Percentiles rank a stretch among this genome's conserved stretches.
Evolutionary conservation across 345 rosid species (phyloP).

Genomic region (Reutealis trisperma): DNA sequence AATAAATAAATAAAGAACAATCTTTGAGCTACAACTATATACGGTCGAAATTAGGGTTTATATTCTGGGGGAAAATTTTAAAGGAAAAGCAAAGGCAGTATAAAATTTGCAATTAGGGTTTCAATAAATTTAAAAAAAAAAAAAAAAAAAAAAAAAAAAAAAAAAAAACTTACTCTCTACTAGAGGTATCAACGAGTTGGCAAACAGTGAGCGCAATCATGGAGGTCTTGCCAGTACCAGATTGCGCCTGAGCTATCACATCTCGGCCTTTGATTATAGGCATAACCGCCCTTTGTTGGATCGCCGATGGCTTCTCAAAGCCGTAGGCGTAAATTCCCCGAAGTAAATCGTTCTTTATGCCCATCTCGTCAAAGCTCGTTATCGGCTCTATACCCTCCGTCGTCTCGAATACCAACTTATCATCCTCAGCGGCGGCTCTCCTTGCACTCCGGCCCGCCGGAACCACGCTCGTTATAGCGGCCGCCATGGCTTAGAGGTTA

Average conservation of each 20-base stretch:
- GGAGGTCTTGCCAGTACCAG: constrained; percentile 97
- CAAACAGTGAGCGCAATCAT: constrained; percentile 97
- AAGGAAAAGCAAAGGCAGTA: background rate
- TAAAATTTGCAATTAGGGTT: constrained; percentile 29
- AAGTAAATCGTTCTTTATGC: constrained; percentile 70
- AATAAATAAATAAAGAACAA: no score
- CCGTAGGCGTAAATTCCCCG: constrained; percentile 89
- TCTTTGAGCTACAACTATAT: background rate
- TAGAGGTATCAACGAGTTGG: constrained; percentile 70
- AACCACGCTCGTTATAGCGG: constrained; percentile 21
- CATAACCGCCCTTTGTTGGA: constrained; percentile 94
- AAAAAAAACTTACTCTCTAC: constrained; percentile 59
- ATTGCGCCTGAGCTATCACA: constrained; percentile 96
- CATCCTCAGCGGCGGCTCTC: constrained; percentile 50
- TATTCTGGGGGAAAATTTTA: background rate
- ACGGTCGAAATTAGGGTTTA: background rate
- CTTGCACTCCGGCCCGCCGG: constrained; percentile 41
- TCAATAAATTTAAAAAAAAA: background rate
- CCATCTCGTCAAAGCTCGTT: constrained; percentile 82
- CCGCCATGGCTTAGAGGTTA: background rate
- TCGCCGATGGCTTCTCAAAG: constrained; percentile 93
- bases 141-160: constrained; percentile 2
- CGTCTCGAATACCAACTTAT: constrained; percentile 77
- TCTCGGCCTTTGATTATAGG: constrained; percentile 90
- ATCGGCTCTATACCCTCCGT: constrained; percentile 88